A percentile compares a stretch with the other conserved stretches of the same genome.
Evolutionary conservation across 768 basidiomycete species (phyloP).

Genomic region (Steccherinum ochraceum): DNA sequence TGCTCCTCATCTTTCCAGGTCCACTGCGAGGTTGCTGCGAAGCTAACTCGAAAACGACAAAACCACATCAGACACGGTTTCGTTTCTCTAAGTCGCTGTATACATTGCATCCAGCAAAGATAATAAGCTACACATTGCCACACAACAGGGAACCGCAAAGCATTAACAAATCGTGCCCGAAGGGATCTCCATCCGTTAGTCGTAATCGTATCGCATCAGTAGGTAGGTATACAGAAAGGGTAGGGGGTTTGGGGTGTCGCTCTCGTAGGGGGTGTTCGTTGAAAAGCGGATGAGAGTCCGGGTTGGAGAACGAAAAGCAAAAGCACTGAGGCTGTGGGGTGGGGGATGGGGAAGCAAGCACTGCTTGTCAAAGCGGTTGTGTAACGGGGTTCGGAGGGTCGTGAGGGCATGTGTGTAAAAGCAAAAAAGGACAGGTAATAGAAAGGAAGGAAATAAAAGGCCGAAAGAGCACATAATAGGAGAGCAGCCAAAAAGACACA

Average conservation of each 20-base stretch:
- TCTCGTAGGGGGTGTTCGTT: neutral
- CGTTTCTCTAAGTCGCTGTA: too few relatives aligned
- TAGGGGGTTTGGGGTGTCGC: neutral
- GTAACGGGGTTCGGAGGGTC: too few relatives aligned
- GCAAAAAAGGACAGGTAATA: neutral
- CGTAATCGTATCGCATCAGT: neutral
- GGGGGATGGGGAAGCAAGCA: neutral
- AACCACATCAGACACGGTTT: too few relatives aligned
- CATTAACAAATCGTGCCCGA: neutral
- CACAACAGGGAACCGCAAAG: too few relatives aligned
- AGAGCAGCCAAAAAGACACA: neutral
- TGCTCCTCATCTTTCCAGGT: too few relatives aligned
- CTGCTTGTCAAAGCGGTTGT: too few relatives aligned
- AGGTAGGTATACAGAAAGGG: neutral
- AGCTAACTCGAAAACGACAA: too few relatives aligned
- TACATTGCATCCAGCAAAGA: neutral
- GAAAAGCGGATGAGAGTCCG: too few relatives aligned
- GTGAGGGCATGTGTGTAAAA: neutral
- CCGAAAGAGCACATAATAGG: neutral
- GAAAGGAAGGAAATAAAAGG: neutral
- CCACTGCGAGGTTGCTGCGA: too few relatives aligned
- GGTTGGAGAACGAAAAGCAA: neutral
- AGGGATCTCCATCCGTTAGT: neutral
- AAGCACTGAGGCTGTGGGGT: neutral
- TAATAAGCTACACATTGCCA: neutral